These are phyloP conservation scores for Tuber calosporum DNA, from an alignment of 495 filamentous ascomycete genomes.

Conservation along the genomic window DNA sequence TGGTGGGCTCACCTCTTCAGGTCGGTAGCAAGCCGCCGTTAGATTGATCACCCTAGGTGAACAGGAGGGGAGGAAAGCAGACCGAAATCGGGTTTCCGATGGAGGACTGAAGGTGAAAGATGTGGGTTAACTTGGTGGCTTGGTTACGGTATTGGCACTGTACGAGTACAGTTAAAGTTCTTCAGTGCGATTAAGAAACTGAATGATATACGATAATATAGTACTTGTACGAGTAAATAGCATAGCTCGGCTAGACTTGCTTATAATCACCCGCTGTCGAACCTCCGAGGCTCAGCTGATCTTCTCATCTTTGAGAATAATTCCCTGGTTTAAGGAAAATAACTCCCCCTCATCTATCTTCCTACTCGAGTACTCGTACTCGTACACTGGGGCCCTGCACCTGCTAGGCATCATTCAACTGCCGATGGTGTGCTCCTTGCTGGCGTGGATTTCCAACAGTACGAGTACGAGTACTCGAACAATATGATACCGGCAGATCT, in stretches of 20 bases:
- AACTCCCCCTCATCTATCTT: neutral
- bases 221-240: neutral
- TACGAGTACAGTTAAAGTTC: too few species aligned
- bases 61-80: neutral
- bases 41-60: neutral
- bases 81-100: neutral
- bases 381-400: neutral
- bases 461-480: too few species aligned
- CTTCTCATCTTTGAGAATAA: neutral
- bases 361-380: too few species aligned
- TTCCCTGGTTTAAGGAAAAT: neutral
- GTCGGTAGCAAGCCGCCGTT: neutral
- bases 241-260: neutral
- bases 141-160: neutral
- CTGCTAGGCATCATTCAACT: neutral
- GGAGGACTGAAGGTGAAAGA: neutral
- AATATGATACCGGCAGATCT: too few species aligned
- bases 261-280: neutral
- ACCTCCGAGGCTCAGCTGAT: neutral
- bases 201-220: neutral
- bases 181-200: neutral
- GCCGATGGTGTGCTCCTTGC: neutral
- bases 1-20: neutral
- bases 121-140: neutral
- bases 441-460: neutral